A percentile compares a stretch with the other conserved stretches of the same genome.
Conservation (phyloP, 192 early-diverging fungal species). For the Coemansia pectinata region DNA sequence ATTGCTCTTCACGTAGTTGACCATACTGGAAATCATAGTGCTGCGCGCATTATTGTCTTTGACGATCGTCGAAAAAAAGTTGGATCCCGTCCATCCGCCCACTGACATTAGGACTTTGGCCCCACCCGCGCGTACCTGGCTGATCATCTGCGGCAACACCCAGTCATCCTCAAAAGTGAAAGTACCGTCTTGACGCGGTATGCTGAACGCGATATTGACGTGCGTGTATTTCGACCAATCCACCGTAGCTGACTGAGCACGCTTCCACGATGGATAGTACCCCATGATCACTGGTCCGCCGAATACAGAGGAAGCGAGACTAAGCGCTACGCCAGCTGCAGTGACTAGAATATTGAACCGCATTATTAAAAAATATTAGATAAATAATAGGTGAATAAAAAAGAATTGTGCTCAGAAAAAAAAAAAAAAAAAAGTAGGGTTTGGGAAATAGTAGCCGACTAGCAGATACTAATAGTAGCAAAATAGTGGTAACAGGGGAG, state of each 20-base stretch:
- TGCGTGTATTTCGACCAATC: conserved; percentile 63
- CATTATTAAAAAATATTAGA: conserved; percentile 6
- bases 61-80: conserved; percentile 62
- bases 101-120: conserved; percentile 66
- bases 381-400: not conserved
- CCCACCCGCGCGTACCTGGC: conserved; percentile 40
- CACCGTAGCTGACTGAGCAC: conserved; percentile 10
- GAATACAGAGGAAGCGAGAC: conserved; percentile 12
- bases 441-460: not conserved
- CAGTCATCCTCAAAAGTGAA: conserved; percentile 39
- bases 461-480: not conserved
- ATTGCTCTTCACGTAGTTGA: conserved; percentile 57
- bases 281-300: conserved; percentile 28
- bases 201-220: conserved; percentile 66
- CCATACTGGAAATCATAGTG: conserved; percentile 61
- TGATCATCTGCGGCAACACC: conserved; percentile 44
- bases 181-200: conserved; percentile 43
- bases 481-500: not conserved
- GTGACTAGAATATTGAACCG: conserved; percentile 30
- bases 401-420: not conserved
- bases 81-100: conserved; percentile 73
- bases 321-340: conserved; percentile 26
- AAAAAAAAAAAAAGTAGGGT: not conserved
- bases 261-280: conserved; percentile 48
- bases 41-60: conserved; percentile 48